Conservation (phyloP, 805 yeast genomes). For the Barnettozyma sucrosica region DNA sequence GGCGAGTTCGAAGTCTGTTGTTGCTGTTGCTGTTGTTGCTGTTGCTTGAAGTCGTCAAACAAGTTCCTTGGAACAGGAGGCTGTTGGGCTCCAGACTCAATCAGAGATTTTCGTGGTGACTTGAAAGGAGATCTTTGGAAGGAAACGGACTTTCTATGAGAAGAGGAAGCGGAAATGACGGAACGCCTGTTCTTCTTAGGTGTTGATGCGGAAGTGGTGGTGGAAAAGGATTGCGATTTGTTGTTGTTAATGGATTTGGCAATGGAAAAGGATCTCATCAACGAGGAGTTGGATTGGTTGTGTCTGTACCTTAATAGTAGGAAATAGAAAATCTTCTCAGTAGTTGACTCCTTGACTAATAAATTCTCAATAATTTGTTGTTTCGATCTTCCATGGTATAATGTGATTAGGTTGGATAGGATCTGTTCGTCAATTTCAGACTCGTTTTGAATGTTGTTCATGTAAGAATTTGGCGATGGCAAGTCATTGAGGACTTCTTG, state of each 20-base stretch:
- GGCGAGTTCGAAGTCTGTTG: slow-evolving; percentile 11
- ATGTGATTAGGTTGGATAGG: slow-evolving; percentile 63
- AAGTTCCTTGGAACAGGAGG: slow-evolving; percentile 23
- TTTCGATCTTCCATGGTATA: slow-evolving; percentile 75
- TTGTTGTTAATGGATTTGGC: slow-evolving; percentile 25
- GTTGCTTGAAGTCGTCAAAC: slow-evolving; percentile 11
- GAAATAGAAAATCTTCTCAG: slow-evolving; percentile 79
- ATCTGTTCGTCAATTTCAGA: slow-evolving; percentile 69
- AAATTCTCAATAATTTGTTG: slow-evolving; percentile 51
- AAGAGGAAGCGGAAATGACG: slow-evolving; percentile 40
- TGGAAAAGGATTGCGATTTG: slow-evolving; percentile 9
- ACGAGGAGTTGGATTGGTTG: slow-evolving; percentile 42
- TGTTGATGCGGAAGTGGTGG: slow-evolving; percentile 19
- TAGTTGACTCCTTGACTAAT: slow-evolving; percentile 49
- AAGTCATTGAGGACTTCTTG: slow-evolving; percentile 25
- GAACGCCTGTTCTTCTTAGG: slow-evolving; percentile 36
- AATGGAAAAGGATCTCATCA: slow-evolving; percentile 27
- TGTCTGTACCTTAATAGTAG: slow-evolving; percentile 69
- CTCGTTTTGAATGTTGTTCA: slow-evolving; percentile 21
- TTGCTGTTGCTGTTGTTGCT: slow-evolving; percentile 8
- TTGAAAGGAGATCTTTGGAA: slow-evolving; percentile 28
- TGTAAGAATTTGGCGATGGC: slow-evolving; percentile 27
- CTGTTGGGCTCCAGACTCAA: slow-evolving; percentile 16
- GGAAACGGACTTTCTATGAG: slow-evolving; percentile 45
- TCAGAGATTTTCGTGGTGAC: slow-evolving; percentile 22